Evolutionary conservation across 768 basidiomycete species (phyloP), one percentile per base, ranked within the genome.

Genomic region (Lentinus brumalis): DNA sequence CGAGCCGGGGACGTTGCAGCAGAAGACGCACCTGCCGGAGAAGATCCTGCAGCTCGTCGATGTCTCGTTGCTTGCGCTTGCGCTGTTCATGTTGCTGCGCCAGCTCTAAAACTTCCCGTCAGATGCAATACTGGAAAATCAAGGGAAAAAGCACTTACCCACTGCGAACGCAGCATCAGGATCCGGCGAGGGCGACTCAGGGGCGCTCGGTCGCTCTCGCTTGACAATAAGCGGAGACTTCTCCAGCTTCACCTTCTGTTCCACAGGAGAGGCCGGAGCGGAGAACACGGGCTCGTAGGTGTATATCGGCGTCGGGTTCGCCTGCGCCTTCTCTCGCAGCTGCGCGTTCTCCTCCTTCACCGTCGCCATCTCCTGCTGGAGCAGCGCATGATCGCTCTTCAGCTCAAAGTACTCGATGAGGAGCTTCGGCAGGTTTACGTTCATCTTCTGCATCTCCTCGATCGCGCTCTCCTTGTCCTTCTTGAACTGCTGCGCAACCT

Each of bases 291-390:
- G 11, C 35, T 35, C 35, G 35, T 35, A 35, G 35, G 35, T 7
- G 35, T 35, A 35, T 11, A 35, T 11, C 35, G 35, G 35, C 7
- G 35, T 7, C 35, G 35, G 11, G 7, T 35, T 35, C 35, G 21
- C 18, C 3, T 35, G 46, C 35, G 45, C 11, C 55, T 57, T 57
- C 47, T 60, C 56, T 45, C 56, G 52, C 45, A 58, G 29, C 57
- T 31, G 32, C 44, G 39, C 46, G 18, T 60, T 62, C 50, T 38
- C 57, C 40, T 51, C 60, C n/a, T 44, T 35, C 4, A 60, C 18
- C 15, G 21, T 30, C 35, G 15, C 21, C n/a, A 54, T 16, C 56
- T 63, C 57, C 40, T 7, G 18, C 7, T 6, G 8, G 16, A 59
- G 18, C 30, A 11, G 38, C 10, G 44, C 53, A 5, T 56, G 53